A percentile compares a stretch with the other conserved stretches of the same genome.
Evolutionary conservation across 2,329 filamentous ascomycete species (phyloP).

Genomic region (Fusarium neocosmosporiellum): DNA sequence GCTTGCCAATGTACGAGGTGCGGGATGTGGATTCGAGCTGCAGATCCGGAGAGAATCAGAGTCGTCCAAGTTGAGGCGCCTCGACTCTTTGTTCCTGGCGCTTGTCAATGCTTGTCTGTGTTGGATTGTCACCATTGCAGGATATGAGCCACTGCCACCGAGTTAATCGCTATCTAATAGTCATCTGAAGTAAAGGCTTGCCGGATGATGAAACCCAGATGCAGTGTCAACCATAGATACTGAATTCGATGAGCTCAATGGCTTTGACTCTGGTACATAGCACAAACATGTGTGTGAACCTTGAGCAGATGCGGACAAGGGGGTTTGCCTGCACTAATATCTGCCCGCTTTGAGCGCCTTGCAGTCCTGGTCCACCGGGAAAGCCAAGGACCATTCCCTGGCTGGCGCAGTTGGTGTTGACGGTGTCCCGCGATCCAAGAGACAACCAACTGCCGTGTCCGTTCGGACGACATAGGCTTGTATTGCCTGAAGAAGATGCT

Average conservation of each 20-base stretch:
- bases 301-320: conserved; percentile 37
- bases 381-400: conserved; percentile 17
- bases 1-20: conserved; percentile 13
- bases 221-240: conserved; percentile 14
- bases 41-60: conserved; percentile 29
- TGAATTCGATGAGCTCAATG: conserved; percentile 5
- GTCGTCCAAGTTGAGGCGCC: conserved; percentile 8
- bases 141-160: neutral
- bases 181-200: neutral
- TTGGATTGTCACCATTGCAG: neutral
- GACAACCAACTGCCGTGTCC: conserved; percentile 22
- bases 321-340: conserved; percentile 33
- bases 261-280: neutral
- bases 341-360: conserved; percentile 39
- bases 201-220: conserved; percentile 24
- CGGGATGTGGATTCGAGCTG: conserved; percentile 34
- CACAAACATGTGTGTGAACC: conserved; percentile 36
- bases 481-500: neutral
- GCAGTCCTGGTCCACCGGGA: conserved; percentile 34
- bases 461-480: neutral
- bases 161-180: conserved; percentile 8
- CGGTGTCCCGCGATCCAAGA: conserved; percentile 17
- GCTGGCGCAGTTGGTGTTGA: conserved; percentile 29
- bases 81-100: conserved; percentile 21
- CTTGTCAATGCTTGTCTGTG: conserved; percentile 9